Evolutionary conservation across 768 basidiomycete genomes (phyloP), one percentile per base, ranked within the genome.

Genomic region (Mycena crocata): DNA sequence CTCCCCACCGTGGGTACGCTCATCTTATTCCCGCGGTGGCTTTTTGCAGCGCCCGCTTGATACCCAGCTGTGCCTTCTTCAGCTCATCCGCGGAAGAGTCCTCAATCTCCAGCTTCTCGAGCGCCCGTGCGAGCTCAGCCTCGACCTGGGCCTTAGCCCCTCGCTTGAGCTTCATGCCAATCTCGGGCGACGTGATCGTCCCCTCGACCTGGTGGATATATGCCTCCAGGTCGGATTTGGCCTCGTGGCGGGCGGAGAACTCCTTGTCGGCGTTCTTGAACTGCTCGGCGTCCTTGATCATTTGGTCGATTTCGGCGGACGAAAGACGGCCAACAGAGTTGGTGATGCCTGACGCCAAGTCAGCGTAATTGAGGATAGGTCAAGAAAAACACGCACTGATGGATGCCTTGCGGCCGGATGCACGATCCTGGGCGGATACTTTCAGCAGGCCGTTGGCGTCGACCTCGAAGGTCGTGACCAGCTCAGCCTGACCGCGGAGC

Each of bases 221-320:
- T 39, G 95, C 90, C 85, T 99, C 98, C 67, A 99, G 92, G 81
- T 98, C 96, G 51, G 96, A 94, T 82, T 96, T 98, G 69, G 98
- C 96, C 83, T 99, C 96, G 79, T 99, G 98, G 71, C 93, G 93
- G 61, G 96, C 92, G 69, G 95, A 94, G 89, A 97, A 99, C 80
- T 99, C 98, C 86, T 96, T 98, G 88, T 95, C 93, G 30, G 93
- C 94, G 78, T 90, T 89, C 87, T 96, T 96, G 89, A 89, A 98
- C 81, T 96, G 94, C 81, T 99, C 97, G 58, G 98, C 95, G 77
- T 99, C 97, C 87, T 96, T 96, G 87, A 99, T 98, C 98, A 99
- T 99, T 84, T 99, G 96, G 76, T 98, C 96, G 70, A 99, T 99
- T 87, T 99, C 98, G 73, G 92, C 94, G 57, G 92, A 89, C 51